Evolutionary conservation across 306 rosid species (phyloP).

Genomic region (Glycine latifolia): DNA sequence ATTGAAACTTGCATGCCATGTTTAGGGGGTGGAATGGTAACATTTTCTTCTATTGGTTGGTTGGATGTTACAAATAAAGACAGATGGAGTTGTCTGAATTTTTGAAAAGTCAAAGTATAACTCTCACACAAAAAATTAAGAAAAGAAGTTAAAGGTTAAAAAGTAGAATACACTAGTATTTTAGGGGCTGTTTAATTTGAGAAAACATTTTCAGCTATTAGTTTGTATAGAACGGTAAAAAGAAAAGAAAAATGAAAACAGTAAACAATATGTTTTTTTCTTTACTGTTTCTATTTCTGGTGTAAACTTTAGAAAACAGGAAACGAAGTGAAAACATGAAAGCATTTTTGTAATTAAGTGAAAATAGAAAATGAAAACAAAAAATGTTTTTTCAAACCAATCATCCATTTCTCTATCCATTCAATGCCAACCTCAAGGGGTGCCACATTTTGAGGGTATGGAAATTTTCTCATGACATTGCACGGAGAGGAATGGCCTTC

Average conservation of each 20-base stretch:
- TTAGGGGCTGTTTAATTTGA: background rate
- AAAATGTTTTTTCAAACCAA: background rate
- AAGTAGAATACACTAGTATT: background rate
- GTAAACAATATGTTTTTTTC: background rate
- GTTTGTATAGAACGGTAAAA: background rate
- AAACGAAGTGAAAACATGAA: background rate
- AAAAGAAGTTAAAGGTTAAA: slow-evolving; percentile 3
- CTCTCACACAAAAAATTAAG: background rate
- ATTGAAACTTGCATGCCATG: slow-evolving; percentile 5
- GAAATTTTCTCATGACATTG: background rate
- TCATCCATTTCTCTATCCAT: background rate
- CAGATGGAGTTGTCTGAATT: background rate
- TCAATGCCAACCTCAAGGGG: background rate
- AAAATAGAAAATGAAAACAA: background rate
- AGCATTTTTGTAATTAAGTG: background rate
- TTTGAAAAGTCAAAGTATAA: slow-evolving; percentile 13
- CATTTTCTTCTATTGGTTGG: slow-evolving; percentile 10
- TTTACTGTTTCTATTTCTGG: background rate
- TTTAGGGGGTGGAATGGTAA: slow-evolving; percentile 1
- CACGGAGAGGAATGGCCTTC: slow-evolving; percentile 1
- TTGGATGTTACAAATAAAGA: slow-evolving; percentile 11
- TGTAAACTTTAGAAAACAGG: background rate
- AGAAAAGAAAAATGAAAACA: background rate
- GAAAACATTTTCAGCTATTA: background rate
- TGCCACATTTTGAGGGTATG: background rate